These are phyloP conservation scores for Ustilago crameri DNA, from an alignment of 1,284 basidiomycete species.

Conservation along the genomic window DNA sequence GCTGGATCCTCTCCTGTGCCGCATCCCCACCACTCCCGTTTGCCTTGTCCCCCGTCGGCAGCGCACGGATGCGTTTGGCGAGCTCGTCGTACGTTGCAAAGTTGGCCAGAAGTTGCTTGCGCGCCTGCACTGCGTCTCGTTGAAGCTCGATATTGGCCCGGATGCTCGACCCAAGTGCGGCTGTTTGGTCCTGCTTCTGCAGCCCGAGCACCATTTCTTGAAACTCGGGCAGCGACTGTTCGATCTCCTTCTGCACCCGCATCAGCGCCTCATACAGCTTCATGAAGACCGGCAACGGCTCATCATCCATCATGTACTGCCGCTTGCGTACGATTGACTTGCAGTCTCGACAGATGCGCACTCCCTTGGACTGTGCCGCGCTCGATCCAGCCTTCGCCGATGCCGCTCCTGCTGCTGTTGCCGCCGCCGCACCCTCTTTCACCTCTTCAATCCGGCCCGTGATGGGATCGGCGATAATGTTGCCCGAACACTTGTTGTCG, in stretches of 20 bases:
- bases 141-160: conserved; percentile 63
- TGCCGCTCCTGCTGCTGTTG: background rate
- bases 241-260: conserved; percentile 80
- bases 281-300: conserved; percentile 72
- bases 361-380: conserved; percentile 28
- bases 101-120: conserved; percentile 82
- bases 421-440: conserved; percentile 29
- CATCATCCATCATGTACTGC: conserved; percentile 80
- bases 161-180: conserved; percentile 59
- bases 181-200: conserved; percentile 69
- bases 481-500: conserved; percentile 48
- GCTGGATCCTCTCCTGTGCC: conserved; percentile 84
- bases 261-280: conserved; percentile 75
- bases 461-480: conserved; percentile 50
- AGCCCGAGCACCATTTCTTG: conserved; percentile 76
- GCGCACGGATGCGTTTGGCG: conserved; percentile 81
- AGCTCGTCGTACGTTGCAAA: conserved; percentile 89
- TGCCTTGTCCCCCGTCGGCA: conserved; percentile 71
- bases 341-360: conserved; percentile 82
- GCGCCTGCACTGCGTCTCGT: conserved; percentile 75
- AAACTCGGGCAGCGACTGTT: conserved; percentile 76
- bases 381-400: conserved; percentile 12
- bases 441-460: conserved; percentile 44
- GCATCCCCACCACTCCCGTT: conserved; percentile 63
- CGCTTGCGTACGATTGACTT: conserved; percentile 80